These are phyloP conservation scores for Arabidopsis arenosa DNA, from an alignment of 345 rosid species.

Conservation along the genomic window DNA sequence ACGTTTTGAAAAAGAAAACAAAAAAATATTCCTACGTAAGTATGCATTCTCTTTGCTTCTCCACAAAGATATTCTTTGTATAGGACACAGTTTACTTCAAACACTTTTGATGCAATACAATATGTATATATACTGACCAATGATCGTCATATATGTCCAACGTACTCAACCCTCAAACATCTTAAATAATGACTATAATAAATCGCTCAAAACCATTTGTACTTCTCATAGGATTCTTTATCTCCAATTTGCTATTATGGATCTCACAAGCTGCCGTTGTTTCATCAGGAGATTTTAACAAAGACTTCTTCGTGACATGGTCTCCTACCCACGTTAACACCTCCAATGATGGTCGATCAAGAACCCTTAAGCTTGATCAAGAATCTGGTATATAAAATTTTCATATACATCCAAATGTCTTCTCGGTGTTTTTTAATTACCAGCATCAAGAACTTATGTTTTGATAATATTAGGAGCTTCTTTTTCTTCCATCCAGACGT, in stretches of 20 bases:
- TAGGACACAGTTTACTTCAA: conserved; percentile 23
- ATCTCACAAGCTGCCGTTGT: conserved; percentile 58
- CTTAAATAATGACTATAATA: conserved; percentile 8
- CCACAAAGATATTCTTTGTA: conserved; percentile 40
- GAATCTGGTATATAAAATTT: conserved; percentile 60
- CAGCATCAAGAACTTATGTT: conserved; percentile 10
- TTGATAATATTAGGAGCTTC: conserved; percentile 58
- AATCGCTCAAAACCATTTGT: conserved; percentile 37
- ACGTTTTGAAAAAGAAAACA: conserved; percentile 4
- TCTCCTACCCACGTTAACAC: conserved; percentile 77
- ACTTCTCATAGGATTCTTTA: conserved; percentile 35
- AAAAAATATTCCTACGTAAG: conserved; percentile 22
- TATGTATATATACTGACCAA: conserved; percentile 36
- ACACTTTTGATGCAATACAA: conserved; percentile 31
- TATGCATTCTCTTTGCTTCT: conserved; percentile 37
- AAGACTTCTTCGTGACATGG: conserved; percentile 79
- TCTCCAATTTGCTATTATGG: conserved; percentile 42
- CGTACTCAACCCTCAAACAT: conserved; percentile 8
- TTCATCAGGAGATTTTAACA: conserved; percentile 65
- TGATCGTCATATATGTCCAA: conserved; percentile 4
- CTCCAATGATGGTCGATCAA: conserved; percentile 64
- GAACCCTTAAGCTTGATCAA: conserved; percentile 75
- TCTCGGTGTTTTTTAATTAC: not conserved
- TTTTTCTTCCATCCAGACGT: conserved; percentile 69
- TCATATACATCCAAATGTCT: not conserved